Base-by-base conservation (phyloP, 1,139 yeast genomes). In the Lodderomyces elongisporus region DNA sequence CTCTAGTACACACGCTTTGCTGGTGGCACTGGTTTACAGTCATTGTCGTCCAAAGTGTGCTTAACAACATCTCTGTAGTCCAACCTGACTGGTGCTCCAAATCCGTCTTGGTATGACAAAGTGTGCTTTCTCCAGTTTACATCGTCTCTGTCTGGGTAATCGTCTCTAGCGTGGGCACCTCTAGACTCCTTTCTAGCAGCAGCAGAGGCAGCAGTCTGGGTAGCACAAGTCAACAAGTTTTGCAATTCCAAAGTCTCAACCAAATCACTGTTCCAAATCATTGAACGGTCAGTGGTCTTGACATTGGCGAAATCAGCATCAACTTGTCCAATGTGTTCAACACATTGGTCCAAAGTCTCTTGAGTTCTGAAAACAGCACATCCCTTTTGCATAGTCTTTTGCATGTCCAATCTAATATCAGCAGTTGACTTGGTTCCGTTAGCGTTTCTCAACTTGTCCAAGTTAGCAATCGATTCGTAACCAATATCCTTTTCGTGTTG, bases 151-250 rank as follows among this genome's bases (percentile, higher is more conserved):
- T 79, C 81, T 54, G 94, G 96, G 71, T 65, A 89, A 64, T 91
- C 98, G 65, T 91, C 98, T 73, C 97, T 84, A 44, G 98, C 97
- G 57, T 91, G 98, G 35, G 98, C 98, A 71, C 98, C 98, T 75
- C 98, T 87, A 31, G 96, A 88, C 71, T 91, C 98, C 56, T 71
- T 82, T 76, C 98, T 85, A 39, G 88, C 95, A 43, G 93, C 89
- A 34, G 98, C 98, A 41, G 95, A 79, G 47, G 69, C 70, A 30
- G 97, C 97, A 36, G 97, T 89, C 72, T 91, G 98, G 48, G 85
- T 80, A 43, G 98, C 98, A 74, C 96, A 88, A 36, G 98, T 89
- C 58, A 91, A 74, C 73, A 91, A 76, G 80, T 91, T 91, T 67
- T 89, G 96, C 60, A 91, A 75, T 67, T 91, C 98, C 53, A 91